phyloP scores from a whole-genome alignment of 2,329 filamentous ascomycete species.

The Trichoderma sp. region DNA sequence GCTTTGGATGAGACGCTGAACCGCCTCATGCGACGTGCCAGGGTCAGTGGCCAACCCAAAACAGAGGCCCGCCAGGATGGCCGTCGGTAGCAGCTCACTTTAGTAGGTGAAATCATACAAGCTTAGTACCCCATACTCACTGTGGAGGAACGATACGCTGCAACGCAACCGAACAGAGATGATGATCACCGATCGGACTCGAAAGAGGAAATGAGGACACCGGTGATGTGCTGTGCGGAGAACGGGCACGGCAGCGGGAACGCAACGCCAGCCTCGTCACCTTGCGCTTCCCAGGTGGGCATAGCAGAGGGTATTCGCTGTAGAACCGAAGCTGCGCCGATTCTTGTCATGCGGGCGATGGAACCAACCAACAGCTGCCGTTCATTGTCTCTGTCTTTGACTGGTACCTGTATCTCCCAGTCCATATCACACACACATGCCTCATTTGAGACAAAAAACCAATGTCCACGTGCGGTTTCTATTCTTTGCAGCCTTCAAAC shows the following conservation, averaged over 20 bases:
- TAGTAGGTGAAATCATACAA: slow-evolving; percentile 10
- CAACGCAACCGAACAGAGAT: slow-evolving; percentile 17
- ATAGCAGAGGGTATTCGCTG: slow-evolving; percentile 1
- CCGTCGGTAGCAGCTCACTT: neutral
- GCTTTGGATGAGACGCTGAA: slow-evolving; percentile 12
- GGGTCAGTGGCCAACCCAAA: neutral
- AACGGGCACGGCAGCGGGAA: slow-evolving; percentile 7
- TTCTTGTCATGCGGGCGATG: slow-evolving; percentile 8
- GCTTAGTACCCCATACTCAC: slow-evolving; percentile 9
- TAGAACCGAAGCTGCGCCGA: slow-evolving; percentile 18
- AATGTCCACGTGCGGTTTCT: neutral
- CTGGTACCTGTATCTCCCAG: neutral
- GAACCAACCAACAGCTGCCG: slow-evolving; percentile 9
- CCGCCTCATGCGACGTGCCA: slow-evolving; percentile 7
- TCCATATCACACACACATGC: neutral
- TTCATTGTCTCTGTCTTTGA: neutral
- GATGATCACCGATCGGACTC: slow-evolving; percentile 20
- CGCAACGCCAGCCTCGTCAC: slow-evolving; percentile 9
- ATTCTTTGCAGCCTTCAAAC: neutral
- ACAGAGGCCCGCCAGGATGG: slow-evolving; percentile 1
- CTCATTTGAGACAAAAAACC: neutral
- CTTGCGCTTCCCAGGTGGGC: neutral
- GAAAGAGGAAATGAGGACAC: slow-evolving; percentile 15
- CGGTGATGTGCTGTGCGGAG: slow-evolving; percentile 15
- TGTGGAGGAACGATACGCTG: slow-evolving; percentile 17